phyloP scores from a whole-genome alignment of 805 yeast species.

The Myxozyma nipponensis region DNA sequence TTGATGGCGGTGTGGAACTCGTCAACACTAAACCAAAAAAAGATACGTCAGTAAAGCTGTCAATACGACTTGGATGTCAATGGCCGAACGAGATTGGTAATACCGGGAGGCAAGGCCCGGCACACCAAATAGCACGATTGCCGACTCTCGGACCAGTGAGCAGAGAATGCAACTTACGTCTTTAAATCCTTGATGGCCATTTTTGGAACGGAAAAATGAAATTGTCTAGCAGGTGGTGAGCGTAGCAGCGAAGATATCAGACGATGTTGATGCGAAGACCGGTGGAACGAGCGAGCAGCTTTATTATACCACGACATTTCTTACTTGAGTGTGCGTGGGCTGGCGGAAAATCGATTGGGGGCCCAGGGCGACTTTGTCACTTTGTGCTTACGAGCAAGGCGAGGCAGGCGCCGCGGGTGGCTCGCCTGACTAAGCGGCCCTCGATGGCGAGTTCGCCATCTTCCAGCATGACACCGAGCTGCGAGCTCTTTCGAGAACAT shows the following conservation, averaged over 20 bases:
- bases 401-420: no score
- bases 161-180: slow-evolving; percentile 10
- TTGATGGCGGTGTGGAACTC: slow-evolving; percentile 68
- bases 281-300: neutral
- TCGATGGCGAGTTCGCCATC: no score
- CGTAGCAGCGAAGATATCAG: neutral
- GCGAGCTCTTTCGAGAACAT: no score
- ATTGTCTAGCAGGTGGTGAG: slow-evolving; percentile 1
- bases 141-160: neutral
- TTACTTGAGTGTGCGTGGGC: no score
- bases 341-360: no score
- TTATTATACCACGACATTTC: neutral
- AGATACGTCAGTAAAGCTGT: neutral
- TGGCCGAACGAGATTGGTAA: neutral
- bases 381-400: no score
- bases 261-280: neutral
- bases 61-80: no score
- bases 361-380: no score
- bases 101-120: neutral
- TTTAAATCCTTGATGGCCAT: slow-evolving; percentile 25
- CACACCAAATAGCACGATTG: neutral
- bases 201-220: slow-evolving; percentile 6
- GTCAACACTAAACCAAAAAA: slow-evolving; percentile 36
- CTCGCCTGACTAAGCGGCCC: no score
- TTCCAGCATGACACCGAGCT: no score